Conservation (phyloP, 495 filamentous ascomycete genomes). For the Halenospora varia region DNA sequence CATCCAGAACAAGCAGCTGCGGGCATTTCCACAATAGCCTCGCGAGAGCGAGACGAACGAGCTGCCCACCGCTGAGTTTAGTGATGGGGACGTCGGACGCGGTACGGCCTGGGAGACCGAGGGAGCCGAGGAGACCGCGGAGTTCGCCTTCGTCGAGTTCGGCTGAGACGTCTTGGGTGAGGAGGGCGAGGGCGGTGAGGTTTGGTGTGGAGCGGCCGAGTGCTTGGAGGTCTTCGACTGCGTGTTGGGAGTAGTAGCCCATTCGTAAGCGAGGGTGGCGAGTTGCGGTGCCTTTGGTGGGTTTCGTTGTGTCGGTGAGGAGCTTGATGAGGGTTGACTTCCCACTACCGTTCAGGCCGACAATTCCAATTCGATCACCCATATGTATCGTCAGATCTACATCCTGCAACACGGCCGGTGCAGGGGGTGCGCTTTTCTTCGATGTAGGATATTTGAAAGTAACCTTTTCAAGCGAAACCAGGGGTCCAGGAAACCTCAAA, state of each 20-base stretch:
- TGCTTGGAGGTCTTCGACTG: constrained; percentile 61
- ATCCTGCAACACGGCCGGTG: constrained; percentile 41
- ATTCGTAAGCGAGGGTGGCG: constrained; percentile 61
- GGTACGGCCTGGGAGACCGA: constrained; percentile 62
- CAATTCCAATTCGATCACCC: constrained; percentile 66
- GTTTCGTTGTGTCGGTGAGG: constrained; percentile 41
- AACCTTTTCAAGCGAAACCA: constrained; percentile 65
- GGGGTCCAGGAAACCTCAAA: constrained; percentile 67
- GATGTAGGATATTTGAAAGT: constrained; percentile 49
- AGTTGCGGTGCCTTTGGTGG: constrained; percentile 50
- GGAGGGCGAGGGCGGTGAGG: constrained; percentile 58
- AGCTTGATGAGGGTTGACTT: constrained; percentile 73
- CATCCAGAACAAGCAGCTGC: constrained; percentile 74
- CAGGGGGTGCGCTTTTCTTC: constrained; percentile 26
- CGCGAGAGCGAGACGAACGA: constrained; percentile 72
- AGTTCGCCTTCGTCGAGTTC: constrained; percentile 57
- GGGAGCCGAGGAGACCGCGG: constrained; percentile 54
- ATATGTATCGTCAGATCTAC: constrained; percentile 61
- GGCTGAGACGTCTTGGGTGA: constrained; percentile 35
- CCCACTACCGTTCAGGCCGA: constrained; percentile 67
- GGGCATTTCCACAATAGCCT: constrained; percentile 61
- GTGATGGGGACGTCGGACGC: constrained; percentile 66
- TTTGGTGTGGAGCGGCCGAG: constrained; percentile 37
- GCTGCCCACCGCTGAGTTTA: constrained; percentile 71
- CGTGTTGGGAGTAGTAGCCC: constrained; percentile 75